These are phyloP conservation scores for Cokeromyces recurvatus DNA, from an alignment of 371 early-diverging fungal genomes.

Conservation along the genomic window DNA sequence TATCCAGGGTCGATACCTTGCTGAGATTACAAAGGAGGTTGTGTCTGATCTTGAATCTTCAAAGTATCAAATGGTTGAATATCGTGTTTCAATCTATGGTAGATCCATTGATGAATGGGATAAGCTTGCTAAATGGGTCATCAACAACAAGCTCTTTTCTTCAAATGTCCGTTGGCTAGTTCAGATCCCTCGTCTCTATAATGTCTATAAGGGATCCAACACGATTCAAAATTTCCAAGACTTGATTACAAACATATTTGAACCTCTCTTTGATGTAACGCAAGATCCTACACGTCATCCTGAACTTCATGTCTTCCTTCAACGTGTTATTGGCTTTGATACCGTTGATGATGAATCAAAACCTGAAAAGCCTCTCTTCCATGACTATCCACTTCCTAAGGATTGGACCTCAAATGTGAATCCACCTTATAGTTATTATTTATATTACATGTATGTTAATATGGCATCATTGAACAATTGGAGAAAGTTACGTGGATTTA, in stretches of 20 bases:
- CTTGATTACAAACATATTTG: too few relatives aligned
- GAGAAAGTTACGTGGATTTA: conserved; percentile 77
- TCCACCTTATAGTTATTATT: conserved; percentile 97
- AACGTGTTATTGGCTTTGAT: conserved; percentile 96
- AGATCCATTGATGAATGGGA: conserved; percentile 88
- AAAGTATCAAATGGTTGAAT: conserved; percentile 95
- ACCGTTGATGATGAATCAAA: conserved; percentile 98
- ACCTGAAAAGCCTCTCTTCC: conserved; percentile 77
- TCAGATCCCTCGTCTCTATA: conserved; percentile 95
- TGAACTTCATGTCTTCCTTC: conserved; percentile 89
- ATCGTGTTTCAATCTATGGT: conserved; percentile 92
- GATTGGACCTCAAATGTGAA: conserved; percentile 77
- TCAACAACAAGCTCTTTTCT: conserved; percentile 89
- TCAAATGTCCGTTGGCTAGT: conserved; percentile 96
- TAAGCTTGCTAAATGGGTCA: conserved; percentile 93
- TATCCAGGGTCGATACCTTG: conserved; percentile 88
- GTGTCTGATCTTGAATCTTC: conserved; percentile 91
- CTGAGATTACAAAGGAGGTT: conserved; percentile 95
- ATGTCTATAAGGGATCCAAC: conserved; percentile 76
- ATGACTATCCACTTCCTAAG: conserved; percentile 83
- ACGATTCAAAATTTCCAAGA: conserved; percentile 77
- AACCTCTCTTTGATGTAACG: conserved; percentile 94
- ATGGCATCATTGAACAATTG: conserved; percentile 84
- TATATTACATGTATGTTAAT: conserved; percentile 96
- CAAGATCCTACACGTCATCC: conserved; percentile 80